These are phyloP conservation scores for Cutaneotrichosporon cutaneum DNA, from an alignment of 1,284 basidiomycete genomes.

Conservation along the genomic window DNA sequence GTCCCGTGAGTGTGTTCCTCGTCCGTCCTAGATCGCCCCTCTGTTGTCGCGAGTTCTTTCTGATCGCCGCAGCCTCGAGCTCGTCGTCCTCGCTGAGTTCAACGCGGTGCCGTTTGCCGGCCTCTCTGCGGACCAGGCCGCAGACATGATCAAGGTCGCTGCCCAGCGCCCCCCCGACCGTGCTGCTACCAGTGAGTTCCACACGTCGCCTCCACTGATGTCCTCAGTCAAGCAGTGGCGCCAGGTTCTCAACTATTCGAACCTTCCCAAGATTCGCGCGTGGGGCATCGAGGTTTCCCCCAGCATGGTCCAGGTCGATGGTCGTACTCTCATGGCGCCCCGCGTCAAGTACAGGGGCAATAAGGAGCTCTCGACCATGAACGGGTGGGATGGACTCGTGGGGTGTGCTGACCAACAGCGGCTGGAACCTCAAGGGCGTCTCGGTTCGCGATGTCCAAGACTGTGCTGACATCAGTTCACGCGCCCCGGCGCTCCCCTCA, in stretches of 20 bases:
- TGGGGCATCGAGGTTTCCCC: conserved; percentile 53
- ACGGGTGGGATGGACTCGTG: conserved; percentile 30
- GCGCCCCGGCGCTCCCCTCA: conserved; percentile 42
- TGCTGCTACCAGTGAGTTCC: conserved; percentile 35
- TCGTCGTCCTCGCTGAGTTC: conserved; percentile 45
- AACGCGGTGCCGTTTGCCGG: conserved; percentile 39
- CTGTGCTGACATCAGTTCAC: conserved; percentile 35
- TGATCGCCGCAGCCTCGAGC: conserved; percentile 40
- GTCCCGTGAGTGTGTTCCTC: conserved; percentile 40
- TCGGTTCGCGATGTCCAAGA: background rate
- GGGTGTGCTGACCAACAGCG: conserved; percentile 10
- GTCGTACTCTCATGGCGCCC: conserved; percentile 50
- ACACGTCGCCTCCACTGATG: conserved; percentile 9
- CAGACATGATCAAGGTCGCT: conserved; percentile 53
- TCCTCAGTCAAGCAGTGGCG: conserved; percentile 45
- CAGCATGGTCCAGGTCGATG: conserved; percentile 43
- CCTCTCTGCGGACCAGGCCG: conserved; percentile 44
- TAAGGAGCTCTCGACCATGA: conserved; percentile 35
- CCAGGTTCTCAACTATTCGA: conserved; percentile 38
- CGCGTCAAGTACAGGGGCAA: conserved; percentile 39
- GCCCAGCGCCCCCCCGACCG: conserved; percentile 50
- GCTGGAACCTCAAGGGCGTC: conserved; percentile 31
- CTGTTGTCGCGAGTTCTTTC: conserved; percentile 4
- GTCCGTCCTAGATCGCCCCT: too few species aligned
- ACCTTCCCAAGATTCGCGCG: conserved; percentile 42